A percentile compares a stretch with the other conserved stretches of the same genome.
Evolutionary conservation across 108 stramenopile genomes (phyloP).

Genomic region (Halocafeteria seosinensis): DNA sequence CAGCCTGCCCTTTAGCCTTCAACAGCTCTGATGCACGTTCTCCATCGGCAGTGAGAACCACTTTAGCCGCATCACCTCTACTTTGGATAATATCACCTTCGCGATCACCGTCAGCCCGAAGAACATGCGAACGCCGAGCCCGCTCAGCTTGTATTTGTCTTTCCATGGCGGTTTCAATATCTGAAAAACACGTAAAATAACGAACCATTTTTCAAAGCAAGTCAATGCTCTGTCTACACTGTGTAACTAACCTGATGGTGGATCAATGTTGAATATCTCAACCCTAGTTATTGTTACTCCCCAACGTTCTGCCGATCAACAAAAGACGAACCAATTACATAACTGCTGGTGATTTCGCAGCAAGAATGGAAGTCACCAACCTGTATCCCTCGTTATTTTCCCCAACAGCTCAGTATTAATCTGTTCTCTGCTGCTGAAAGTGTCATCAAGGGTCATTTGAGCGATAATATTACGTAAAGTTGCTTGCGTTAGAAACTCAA

Average conservation of each 20-base stretch:
- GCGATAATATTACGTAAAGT: background rate
- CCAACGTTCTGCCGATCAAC: conserved; percentile 2
- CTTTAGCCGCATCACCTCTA: background rate
- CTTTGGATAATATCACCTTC: background rate
- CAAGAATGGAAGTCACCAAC: too few species aligned
- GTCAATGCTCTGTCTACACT: too few species aligned
- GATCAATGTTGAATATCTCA: conserved; percentile 1
- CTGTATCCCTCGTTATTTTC: background rate
- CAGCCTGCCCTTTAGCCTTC: background rate
- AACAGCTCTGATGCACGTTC: background rate
- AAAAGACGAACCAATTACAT: too few species aligned
- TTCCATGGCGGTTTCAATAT: conserved; percentile 2
- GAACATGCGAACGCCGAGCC: background rate
- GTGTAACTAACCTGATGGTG: too few species aligned
- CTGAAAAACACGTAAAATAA: too few species aligned
- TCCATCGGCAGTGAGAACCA: background rate
- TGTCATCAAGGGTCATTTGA: conserved; percentile 2
- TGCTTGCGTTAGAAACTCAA: background rate
- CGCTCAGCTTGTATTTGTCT: background rate
- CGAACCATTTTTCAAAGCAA: too few species aligned
- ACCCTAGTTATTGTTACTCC: background rate
- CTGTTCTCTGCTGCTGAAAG: background rate
- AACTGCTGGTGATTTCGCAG: too few species aligned
- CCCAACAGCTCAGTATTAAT: background rate
- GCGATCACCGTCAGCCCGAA: conserved; percentile 1